Base-by-base conservation (phyloP, 139 green algal genomes). In the Deuterostichococcus epilithicus region DNA sequence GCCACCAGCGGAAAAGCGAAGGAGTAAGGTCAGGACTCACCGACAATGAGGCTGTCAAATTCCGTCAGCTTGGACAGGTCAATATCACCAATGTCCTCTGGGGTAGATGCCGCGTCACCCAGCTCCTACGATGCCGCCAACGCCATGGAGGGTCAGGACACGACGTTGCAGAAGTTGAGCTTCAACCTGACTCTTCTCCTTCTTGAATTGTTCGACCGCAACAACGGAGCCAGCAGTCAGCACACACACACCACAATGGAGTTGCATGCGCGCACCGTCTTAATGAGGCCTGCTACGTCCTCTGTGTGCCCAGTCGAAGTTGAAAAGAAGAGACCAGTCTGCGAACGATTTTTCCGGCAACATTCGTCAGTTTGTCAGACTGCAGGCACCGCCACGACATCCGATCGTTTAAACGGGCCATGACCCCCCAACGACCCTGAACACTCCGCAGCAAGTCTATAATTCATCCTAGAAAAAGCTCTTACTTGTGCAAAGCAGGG, bases 41-140 rank as follows among this genome's bases (percentile, higher is more conserved):
- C 78, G 0, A 83, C 78, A 30, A 83, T 52, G 2, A 83, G 78
- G 36, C 78, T 74, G 20, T 83, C 52, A 26, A 47, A 83, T 0
- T 72, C 36, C 1, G 35, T n/a, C 8, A 83, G 78, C 5, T 39
- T 79, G n/a, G 8, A 26, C 5, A 79, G 37, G 1, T 79, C 73
- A 2, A 67, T 65, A 3, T 83, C 78, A 22, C 38, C 66, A 44
- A 83, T 83, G 22, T 83, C 78, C 39, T 76, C n/a, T 26, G 78
- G 78, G 10, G 67, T 73, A 35, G 73, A 37, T 36, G 78, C 73
- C n/a, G 60, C 44, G 10, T 45, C 33, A 15, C 77, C 67, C 15
- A 73, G 30, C 65, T 78, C 37, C 70, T 68, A 72, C 13, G 6
- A 72, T 26, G 18, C 33, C 26, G 67, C 25, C 30, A n/a, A 45